These are phyloP conservation scores for Coemansia sp. DNA, from an alignment of 192 early-diverging fungal species.

Conservation along the genomic window DNA sequence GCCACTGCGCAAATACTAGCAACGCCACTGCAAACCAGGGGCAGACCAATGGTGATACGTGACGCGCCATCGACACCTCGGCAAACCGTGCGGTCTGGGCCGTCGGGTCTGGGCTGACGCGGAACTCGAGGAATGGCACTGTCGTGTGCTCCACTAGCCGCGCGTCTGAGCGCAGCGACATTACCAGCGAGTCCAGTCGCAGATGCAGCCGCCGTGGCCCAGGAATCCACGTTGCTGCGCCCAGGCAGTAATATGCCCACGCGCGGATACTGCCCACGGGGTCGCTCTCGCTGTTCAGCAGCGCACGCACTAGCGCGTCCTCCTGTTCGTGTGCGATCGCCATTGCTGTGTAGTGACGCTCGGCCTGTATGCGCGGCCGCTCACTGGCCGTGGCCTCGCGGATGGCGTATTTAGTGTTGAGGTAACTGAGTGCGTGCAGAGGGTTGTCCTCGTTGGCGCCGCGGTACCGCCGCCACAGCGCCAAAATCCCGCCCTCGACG, in stretches of 20 bases:
- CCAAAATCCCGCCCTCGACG: conserved; percentile 54
- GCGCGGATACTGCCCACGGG: conserved; percentile 34
- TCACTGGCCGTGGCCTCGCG: conserved; percentile 50
- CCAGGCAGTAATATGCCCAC: conserved; percentile 53
- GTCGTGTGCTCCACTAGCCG: conserved; percentile 55
- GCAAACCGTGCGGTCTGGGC: conserved; percentile 42
- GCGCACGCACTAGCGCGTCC: conserved; percentile 34
- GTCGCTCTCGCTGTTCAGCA: conserved; percentile 27
- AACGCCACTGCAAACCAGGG: conserved; percentile 46
- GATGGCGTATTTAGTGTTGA: conserved; percentile 56
- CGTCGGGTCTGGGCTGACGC: conserved; percentile 45
- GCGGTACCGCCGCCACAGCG: conserved; percentile 52
- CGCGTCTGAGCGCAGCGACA: conserved; percentile 46
- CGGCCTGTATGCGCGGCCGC: conserved; percentile 39
- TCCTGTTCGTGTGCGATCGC: conserved; percentile 36
- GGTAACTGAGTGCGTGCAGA: conserved; percentile 52
- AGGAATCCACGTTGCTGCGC: conserved; percentile 50
- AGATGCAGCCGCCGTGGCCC: conserved; percentile 47
- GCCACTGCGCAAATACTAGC: conserved; percentile 51
- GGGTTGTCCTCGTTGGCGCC: conserved; percentile 47
- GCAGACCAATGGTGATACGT: conserved; percentile 37
- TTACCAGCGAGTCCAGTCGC: conserved; percentile 47
- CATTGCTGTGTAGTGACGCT: conserved; percentile 42
- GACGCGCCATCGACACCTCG: conserved; percentile 48
- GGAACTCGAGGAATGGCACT: conserved; percentile 53